Evolutionary conservation across 1,139 yeast species (phyloP).

Genomic region (Magnusiomyces magnusii): DNA sequence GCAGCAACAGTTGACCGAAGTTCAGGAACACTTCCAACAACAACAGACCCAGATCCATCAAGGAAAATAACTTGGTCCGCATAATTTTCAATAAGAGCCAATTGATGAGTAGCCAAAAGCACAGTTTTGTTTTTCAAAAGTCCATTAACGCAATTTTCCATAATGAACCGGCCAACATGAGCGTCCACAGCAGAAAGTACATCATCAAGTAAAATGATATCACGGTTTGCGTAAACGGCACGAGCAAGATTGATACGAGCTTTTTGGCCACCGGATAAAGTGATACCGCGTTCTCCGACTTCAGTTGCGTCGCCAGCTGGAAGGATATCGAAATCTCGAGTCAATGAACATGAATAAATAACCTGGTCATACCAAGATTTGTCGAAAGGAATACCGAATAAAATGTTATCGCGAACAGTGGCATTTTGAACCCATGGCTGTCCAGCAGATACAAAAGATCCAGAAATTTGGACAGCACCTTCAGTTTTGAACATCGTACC

Average conservation of each 20-base stretch:
- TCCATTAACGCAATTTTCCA: constrained; percentile 61
- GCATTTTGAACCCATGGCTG: constrained; percentile 84
- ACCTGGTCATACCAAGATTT: constrained; percentile 48
- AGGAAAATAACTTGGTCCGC: constrained; percentile 67
- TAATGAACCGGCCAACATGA: constrained; percentile 75
- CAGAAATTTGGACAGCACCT: constrained; percentile 43
- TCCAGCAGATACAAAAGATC: constrained; percentile 39
- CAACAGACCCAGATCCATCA: constrained; percentile 56
- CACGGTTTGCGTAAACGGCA: constrained; percentile 65
- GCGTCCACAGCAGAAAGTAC: constrained; percentile 91
- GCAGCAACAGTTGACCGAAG: constrained; percentile 40
- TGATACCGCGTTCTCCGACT: constrained; percentile 89
- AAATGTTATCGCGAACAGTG: constrained; percentile 65
- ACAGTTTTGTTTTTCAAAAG: constrained; percentile 54
- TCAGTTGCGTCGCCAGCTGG: constrained; percentile 84
- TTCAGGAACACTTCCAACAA: constrained; percentile 53
- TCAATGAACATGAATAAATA: constrained; percentile 57
- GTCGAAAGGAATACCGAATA: constrained; percentile 59
- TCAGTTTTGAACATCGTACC: constrained; percentile 49
- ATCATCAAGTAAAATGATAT: constrained; percentile 70
- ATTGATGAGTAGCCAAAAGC: constrained; percentile 77
- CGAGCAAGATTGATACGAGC: constrained; percentile 81
- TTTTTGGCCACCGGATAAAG: constrained; percentile 90
- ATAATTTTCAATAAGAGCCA: constrained; percentile 49
- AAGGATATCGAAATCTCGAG: constrained; percentile 57